Evolutionary conservation across 768 basidiomycete species (phyloP).

Genomic region (Mycena rebaudengoi): DNA sequence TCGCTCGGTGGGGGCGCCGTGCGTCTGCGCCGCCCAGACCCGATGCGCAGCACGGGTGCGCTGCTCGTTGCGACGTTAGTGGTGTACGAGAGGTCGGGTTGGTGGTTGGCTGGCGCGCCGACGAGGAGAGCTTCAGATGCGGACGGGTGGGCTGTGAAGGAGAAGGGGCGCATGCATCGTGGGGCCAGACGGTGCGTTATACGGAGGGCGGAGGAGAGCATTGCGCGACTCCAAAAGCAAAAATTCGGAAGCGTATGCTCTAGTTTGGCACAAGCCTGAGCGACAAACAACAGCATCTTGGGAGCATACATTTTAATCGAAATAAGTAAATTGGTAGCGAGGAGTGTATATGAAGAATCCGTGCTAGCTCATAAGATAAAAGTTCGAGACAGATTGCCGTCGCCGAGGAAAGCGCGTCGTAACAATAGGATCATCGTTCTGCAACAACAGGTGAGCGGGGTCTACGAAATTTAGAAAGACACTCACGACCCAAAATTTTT

Average conservation of each 20-base stretch:
- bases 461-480: not conserved
- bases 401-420: slow-evolving; percentile 45
- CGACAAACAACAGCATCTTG: not conserved
- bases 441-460: not conserved
- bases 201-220: slow-evolving; percentile 21
- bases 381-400: slow-evolving; percentile 44
- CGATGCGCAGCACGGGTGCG: slow-evolving; percentile 2
- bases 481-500: slow-evolving; percentile 49
- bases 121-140: not conserved
- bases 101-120: slow-evolving; percentile 1
- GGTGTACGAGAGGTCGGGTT: not conserved
- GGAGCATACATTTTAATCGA: no score
- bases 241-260: not conserved
- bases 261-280: slow-evolving; percentile 1
- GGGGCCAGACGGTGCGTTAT: slow-evolving; percentile 8
- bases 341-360: no score
- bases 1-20: not conserved
- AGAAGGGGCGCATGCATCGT: slow-evolving; percentile 20
- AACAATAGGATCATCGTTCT: slow-evolving; percentile 49
- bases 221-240: not conserved
- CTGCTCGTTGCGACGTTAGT: not conserved
- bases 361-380: slow-evolving; percentile 39
- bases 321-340: no score
- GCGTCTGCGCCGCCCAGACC: not conserved
- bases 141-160: not conserved